Evolutionary conservation across 768 basidiomycete genomes (phyloP).

Genomic region (Mycena leptocephala): DNA sequence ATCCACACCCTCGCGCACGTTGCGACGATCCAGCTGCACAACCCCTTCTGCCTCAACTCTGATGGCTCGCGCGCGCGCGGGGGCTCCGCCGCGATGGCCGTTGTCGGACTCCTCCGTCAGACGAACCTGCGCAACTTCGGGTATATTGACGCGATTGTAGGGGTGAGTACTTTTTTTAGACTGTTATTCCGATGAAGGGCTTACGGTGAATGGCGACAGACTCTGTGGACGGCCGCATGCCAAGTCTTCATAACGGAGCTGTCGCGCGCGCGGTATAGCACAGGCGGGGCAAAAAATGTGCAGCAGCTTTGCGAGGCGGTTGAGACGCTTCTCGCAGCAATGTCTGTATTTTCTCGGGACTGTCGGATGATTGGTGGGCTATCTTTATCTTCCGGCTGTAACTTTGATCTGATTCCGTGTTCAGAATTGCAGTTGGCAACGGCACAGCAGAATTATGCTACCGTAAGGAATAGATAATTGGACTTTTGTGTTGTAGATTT

Average conservation of each 20-base stretch:
- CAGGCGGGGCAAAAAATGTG: neutral
- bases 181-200: neutral
- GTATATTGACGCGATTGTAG: constrained; percentile 36
- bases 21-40: constrained; percentile 33
- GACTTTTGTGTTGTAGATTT: neutral
- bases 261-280: neutral
- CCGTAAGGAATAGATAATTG: neutral
- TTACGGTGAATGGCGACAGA: neutral
- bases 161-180: constrained; percentile 10
- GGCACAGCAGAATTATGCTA: constrained; percentile 18
- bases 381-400: neutral
- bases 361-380: constrained; percentile 26
- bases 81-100: constrained; percentile 12
- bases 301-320: neutral
- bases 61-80: constrained; percentile 14
- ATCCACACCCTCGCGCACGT: constrained; percentile 32
- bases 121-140: constrained; percentile 24
- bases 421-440: constrained; percentile 25
- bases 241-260: constrained; percentile 27
- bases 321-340: constrained; percentile 18
- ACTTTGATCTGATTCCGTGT: neutral
- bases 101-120: constrained; percentile 22
- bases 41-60: constrained; percentile 19
- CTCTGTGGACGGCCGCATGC: constrained; percentile 28
- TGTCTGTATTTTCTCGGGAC: constrained; percentile 24